Evolutionary conservation across 2,329 filamentous ascomycete genomes (phyloP).

Genomic region (Cucurbitaria berberidis): DNA sequence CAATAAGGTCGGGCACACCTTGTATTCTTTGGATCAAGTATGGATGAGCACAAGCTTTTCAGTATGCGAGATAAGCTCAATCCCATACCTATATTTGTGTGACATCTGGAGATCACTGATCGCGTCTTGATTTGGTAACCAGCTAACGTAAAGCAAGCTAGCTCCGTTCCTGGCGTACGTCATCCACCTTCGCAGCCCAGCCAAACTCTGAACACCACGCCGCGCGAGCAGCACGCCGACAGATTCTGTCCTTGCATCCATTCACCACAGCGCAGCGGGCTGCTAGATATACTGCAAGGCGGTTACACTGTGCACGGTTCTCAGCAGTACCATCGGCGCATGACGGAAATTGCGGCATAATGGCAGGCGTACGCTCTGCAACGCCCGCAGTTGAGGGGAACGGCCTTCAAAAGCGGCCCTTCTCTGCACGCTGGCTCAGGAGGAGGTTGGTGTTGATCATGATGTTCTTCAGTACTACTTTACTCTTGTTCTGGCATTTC

Average conservation of each 20-base stretch:
- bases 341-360: constrained; percentile 3
- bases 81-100: no score
- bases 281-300: neutral
- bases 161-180: neutral
- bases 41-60: no score
- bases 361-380: constrained; percentile 15
- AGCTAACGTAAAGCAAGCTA: neutral
- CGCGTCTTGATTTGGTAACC: neutral
- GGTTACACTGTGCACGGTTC: neutral
- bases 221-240: neutral
- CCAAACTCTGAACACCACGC: neutral
- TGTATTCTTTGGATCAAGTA: no score
- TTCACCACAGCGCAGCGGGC: neutral
- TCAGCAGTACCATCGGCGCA: neutral
- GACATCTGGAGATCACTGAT: no score
- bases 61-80: no score
- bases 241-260: neutral
- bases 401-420: constrained; percentile 5
- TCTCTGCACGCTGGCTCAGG: constrained; percentile 24
- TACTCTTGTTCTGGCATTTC: constrained; percentile 32
- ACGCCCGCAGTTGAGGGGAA: constrained; percentile 8
- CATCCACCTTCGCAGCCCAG: neutral
- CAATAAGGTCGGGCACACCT: no score
- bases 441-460: constrained; percentile 22
- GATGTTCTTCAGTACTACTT: constrained; percentile 25